These are phyloP conservation scores for Cyclotella atomus DNA, from an alignment of 108 stramenopile species.

Conservation along the genomic window DNA sequence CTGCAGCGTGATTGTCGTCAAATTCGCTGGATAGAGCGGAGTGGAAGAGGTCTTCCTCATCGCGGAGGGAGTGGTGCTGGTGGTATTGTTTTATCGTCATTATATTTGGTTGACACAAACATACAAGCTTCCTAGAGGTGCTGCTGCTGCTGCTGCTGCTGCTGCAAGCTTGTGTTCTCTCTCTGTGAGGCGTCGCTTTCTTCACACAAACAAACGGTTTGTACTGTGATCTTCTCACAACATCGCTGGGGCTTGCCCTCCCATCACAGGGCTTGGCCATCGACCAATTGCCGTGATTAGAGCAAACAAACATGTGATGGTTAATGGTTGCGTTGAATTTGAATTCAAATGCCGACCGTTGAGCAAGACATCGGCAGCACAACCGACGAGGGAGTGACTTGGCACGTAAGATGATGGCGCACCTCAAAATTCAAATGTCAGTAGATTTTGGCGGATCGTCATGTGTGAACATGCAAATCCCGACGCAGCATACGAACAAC, in stretches of 20 bases:
- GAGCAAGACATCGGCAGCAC: too few relatives aligned
- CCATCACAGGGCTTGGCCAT: too few relatives aligned
- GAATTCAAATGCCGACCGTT: not conserved
- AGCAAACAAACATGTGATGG: not conserved
- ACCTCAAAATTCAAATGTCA: not conserved
- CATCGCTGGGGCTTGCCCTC: too few relatives aligned
- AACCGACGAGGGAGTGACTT: not conserved
- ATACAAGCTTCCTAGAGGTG: not conserved
- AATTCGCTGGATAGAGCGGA: constrained; percentile 6
- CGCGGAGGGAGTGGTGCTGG: constrained; percentile 6
- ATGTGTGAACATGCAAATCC: not conserved
- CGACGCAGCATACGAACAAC: not conserved
- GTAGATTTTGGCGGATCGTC: not conserved
- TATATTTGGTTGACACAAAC: too few relatives aligned
- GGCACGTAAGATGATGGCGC: not conserved
- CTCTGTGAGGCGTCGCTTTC: too few relatives aligned
- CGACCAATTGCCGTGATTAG: too few relatives aligned
- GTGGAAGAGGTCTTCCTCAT: constrained; percentile 14
- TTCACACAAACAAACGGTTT: too few relatives aligned
- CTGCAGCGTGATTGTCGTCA: not conserved
- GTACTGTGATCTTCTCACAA: too few relatives aligned
- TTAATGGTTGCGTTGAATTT: not conserved
- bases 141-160: not conserved
- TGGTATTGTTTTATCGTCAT: constrained; percentile 19
- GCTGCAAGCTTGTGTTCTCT: too few relatives aligned